Evolutionary conservation across 169 alveolate genomes (phyloP), one percentile per base, ranked within the genome.

Genomic region (Eimeria tenella): DNA sequence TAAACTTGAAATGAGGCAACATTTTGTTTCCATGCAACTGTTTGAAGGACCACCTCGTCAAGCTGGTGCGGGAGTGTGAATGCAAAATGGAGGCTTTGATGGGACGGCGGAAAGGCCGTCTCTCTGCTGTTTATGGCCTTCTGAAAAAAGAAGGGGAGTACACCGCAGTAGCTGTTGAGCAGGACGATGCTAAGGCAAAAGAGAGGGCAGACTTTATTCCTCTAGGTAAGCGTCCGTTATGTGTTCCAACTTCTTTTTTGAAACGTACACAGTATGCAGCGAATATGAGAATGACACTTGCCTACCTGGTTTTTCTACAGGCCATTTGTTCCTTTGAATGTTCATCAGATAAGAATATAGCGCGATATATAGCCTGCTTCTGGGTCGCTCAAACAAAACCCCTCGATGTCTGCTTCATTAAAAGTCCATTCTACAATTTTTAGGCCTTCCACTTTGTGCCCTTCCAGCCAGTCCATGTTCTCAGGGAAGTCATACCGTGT

Each of bases 401-500:
- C 42, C 42, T 31, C 42, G 42, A 2, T 31, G 42, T 31, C 2
- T 31, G 42, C 42, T 31, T 31, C 42, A 31, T 31, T 31, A 31
- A 31, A 31, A 31, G 42, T 31, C 42, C 42, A 31, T n/a, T 50
- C 49, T 50, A 52, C 17, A 8, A 15, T 50, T 50, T 7, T 19
- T 50, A 19, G 63, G 6, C 21, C 49, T 75, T 5, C 86, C 19
- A 50, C 50, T 17, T 31, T 31, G 4, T 50, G 4, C 86, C 53
- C 0, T 23, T 25, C 50, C 11, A 31, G 6, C 75, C 25, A 56
- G 56, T 25, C 23, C 19, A 6, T 62, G 62, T 53, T 58, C 11
- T n/a, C 73, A 91, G 95, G 95, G 23, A 91, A 91, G 58, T 58
- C 77, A 42, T 91, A 91, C 86, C 86, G 75, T 19, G 95, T 91